Evolutionary conservation across 2,329 filamentous ascomycete species (phyloP).

Genomic region (Trichothecium roseum): DNA sequence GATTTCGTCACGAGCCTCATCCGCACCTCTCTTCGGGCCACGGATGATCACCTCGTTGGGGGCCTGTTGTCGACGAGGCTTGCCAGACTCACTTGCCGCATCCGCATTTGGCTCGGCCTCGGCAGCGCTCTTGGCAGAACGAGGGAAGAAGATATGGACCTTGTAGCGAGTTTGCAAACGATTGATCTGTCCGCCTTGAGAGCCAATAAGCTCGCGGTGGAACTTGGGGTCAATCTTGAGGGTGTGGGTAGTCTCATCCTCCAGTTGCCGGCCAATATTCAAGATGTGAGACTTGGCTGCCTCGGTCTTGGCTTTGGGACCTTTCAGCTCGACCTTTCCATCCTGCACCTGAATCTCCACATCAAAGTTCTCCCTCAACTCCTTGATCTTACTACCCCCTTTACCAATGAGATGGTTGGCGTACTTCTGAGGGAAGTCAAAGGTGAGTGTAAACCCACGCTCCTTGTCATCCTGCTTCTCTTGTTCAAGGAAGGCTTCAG

Average conservation of each 20-base stretch:
- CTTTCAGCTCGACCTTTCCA: slow-evolving; percentile 90
- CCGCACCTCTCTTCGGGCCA: slow-evolving; percentile 85
- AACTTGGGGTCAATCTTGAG: slow-evolving; percentile 91
- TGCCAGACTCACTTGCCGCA: slow-evolving; percentile 55
- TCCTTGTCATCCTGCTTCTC: slow-evolving; percentile 91
- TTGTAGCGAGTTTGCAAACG: slow-evolving; percentile 86
- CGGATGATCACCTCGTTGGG: slow-evolving; percentile 84
- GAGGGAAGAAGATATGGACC: slow-evolving; percentile 91
- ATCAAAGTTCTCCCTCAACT: slow-evolving; percentile 56
- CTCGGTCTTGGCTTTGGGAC: slow-evolving; percentile 89
- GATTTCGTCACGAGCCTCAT: slow-evolving; percentile 85
- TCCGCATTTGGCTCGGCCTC: slow-evolving; percentile 66
- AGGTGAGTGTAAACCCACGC: slow-evolving; percentile 73
- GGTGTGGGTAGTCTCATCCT: slow-evolving; percentile 79
- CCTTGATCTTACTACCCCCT: slow-evolving; percentile 54
- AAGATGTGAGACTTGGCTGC: slow-evolving; percentile 74
- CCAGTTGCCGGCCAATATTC: slow-evolving; percentile 67
- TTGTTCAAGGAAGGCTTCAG: slow-evolving; percentile 70
- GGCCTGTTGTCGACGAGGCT: slow-evolving; percentile 60
- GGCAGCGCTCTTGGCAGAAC: slow-evolving; percentile 44
- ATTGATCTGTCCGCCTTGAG: slow-evolving; percentile 80
- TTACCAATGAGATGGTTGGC: slow-evolving; percentile 75
- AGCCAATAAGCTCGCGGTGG: slow-evolving; percentile 87
- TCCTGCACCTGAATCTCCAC: slow-evolving; percentile 82
- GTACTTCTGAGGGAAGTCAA: slow-evolving; percentile 91